These are phyloP conservation scores for Phytophthora quininea DNA, from an alignment of 352 stramenopile genomes.

Conservation along the genomic window DNA sequence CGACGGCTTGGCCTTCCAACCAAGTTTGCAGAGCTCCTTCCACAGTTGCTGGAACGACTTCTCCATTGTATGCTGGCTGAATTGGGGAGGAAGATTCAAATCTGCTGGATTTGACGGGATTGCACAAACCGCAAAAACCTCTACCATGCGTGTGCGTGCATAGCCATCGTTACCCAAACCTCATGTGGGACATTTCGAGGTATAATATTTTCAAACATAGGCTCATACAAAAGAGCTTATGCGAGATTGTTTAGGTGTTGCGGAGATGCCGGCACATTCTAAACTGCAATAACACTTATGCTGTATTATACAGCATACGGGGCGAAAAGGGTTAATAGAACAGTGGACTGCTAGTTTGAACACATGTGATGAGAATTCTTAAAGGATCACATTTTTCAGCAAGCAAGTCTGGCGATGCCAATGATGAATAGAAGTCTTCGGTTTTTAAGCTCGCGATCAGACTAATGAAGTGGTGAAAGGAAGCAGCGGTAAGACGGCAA, in stretches of 20 bases:
- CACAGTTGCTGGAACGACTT: background rate
- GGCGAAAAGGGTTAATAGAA: background rate
- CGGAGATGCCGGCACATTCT: background rate
- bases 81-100: background rate
- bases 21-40: background rate
- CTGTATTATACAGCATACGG: background rate
- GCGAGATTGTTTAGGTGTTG: background rate
- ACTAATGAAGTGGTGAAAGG: too few relatives aligned
- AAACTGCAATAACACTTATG: background rate
- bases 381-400: too few relatives aligned
- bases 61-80: background rate
- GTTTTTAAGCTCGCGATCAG: too few relatives aligned
- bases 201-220: background rate
- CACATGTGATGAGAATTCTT: too few relatives aligned
- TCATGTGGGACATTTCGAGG: background rate
- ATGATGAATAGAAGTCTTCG: too few relatives aligned
- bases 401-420: too few relatives aligned
- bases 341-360: too few relatives aligned
- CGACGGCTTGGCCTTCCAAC: background rate
- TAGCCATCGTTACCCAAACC: background rate
- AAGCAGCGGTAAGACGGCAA: too few relatives aligned
- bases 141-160: background rate
- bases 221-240: background rate
- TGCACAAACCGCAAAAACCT: background rate
- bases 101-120: background rate